phyloP scores from a whole-genome alignment of 2,329 filamentous ascomycete species.

The Aspergillus ochraceus region DNA sequence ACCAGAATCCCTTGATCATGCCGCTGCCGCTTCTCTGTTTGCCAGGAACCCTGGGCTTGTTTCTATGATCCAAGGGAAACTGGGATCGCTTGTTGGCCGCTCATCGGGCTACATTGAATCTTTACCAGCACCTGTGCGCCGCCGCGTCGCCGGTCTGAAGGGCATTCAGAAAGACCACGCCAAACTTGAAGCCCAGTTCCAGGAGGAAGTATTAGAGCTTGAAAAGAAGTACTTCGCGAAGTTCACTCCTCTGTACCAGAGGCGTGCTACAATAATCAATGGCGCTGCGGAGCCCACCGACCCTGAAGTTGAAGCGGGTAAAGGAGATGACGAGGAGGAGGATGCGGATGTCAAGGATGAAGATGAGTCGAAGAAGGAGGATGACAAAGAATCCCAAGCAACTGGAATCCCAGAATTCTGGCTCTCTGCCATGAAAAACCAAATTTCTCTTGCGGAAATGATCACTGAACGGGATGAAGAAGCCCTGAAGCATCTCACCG shows the following conservation, averaged over 20 bases:
- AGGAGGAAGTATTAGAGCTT: conserved; percentile 94
- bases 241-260: conserved; percentile 95
- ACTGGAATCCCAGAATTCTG: conserved; percentile 98
- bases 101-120: conserved; percentile 99
- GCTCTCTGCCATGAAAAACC: conserved; percentile 99
- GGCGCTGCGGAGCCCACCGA: conserved; percentile 82
- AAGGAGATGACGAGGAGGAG: conserved; percentile 73
- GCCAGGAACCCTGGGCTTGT: conserved; percentile 93
- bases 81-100: conserved; percentile 86
- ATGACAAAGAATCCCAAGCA: conserved; percentile 49
- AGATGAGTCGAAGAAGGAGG: conserved; percentile 51
- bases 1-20: conserved; percentile 85
- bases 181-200: conserved; percentile 96
- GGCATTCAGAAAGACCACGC: conserved; percentile 98
- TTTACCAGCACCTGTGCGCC: conserved; percentile 82
- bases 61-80: conserved; percentile 96
- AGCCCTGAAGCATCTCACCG: conserved; percentile 82
- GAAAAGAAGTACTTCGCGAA: conserved; percentile 99
- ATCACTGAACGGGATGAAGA: conserved; percentile 97
- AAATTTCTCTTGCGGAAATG: conserved; percentile 94
- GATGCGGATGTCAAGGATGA: conserved; percentile 62
- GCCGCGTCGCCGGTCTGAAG: conserved; percentile 91
- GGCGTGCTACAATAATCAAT: conserved; percentile 90
- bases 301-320: conserved; percentile 81
- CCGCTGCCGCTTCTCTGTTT: conserved; percentile 85